These are phyloP conservation scores for Saccharomyces hybrid DNA, from an alignment of 1,139 yeast species.

Conservation along the genomic window DNA sequence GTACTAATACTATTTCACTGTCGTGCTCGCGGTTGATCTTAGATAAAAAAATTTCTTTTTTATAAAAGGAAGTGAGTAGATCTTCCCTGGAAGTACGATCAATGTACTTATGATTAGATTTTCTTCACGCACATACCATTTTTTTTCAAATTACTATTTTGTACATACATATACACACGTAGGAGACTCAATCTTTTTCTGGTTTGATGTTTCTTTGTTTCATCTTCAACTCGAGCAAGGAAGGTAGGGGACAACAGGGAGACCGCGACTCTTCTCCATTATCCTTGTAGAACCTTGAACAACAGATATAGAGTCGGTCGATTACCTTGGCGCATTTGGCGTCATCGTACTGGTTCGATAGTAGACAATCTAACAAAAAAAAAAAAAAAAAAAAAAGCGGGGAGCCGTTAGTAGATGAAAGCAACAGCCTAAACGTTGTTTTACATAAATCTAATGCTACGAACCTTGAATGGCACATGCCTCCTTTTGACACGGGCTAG, in stretches of 20 bases:
- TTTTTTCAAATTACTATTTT: not conserved
- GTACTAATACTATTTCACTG: slow-evolving; percentile 27
- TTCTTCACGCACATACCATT: slow-evolving; percentile 5
- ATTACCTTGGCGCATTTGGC: slow-evolving; percentile 52
- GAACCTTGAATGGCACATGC: slow-evolving; percentile 63
- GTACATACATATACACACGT: not conserved
- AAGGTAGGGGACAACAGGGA: slow-evolving; percentile 60
- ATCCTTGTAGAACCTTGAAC: slow-evolving; percentile 45
- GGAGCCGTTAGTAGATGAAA: slow-evolving; percentile 1
- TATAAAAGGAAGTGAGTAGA: slow-evolving; percentile 4
- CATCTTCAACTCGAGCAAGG: slow-evolving; percentile 47
- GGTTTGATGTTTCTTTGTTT: slow-evolving; percentile 39
- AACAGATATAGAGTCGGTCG: slow-evolving; percentile 54
- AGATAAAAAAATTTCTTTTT: slow-evolving; percentile 38
- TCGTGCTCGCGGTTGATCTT: slow-evolving; percentile 92
- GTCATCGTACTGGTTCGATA: slow-evolving; percentile 49
- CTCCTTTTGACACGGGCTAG: slow-evolving; percentile 49
- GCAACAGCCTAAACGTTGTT: not conserved
- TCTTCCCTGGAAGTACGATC: slow-evolving; percentile 7
- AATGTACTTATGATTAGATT: slow-evolving; percentile 7
- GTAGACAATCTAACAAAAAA: slow-evolving; percentile 40
- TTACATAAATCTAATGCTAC: slow-evolving; percentile 11
- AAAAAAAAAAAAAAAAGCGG: not conserved
- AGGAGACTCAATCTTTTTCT: not conserved
- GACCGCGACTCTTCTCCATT: slow-evolving; percentile 49